Conservation (phyloP, 192 early-diverging fungal genomes). For the Rhizoclosmatium globosum region DNA sequence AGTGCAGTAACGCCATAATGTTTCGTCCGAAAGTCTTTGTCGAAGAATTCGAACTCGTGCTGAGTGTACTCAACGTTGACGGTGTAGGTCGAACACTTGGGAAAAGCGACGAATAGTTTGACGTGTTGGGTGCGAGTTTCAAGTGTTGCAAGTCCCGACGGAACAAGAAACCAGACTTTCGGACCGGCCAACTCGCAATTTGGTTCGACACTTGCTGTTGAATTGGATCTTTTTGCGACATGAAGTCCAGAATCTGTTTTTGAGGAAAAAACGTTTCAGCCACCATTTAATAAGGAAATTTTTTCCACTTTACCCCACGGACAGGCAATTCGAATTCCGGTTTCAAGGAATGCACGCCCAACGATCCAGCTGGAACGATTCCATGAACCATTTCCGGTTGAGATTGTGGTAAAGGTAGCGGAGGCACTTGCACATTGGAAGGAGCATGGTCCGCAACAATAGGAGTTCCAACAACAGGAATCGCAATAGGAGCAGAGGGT, state of each 20-base stretch:
- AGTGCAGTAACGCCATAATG: background rate
- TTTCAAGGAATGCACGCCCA: conserved; percentile 27
- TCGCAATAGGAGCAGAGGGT: background rate
- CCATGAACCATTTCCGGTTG: background rate
- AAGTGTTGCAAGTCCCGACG: conserved; percentile 41
- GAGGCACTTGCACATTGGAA: background rate
- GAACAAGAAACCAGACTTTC: conserved; percentile 48
- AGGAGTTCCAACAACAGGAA: background rate
- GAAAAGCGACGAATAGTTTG: conserved; percentile 28
- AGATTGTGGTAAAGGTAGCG: too few relatives aligned
- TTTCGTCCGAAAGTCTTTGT: background rate
- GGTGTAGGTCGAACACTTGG: conserved; percentile 28
- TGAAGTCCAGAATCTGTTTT: conserved; percentile 26
- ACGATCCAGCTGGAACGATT: conserved; percentile 20
- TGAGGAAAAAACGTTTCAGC: background rate
- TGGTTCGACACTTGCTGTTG: background rate
- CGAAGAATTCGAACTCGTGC: conserved; percentile 5
- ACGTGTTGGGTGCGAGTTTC: conserved; percentile 22
- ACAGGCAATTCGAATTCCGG: conserved; percentile 35
- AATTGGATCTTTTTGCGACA: conserved; percentile 22
- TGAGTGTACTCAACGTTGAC: conserved; percentile 1
- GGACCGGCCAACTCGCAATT: conserved; percentile 45
- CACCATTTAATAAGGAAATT: background rate
- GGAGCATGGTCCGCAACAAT: background rate
- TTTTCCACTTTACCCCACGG: conserved; percentile 13